Percentiles rank a stretch among this genome's conserved stretches.
These are phyloP conservation scores for Brassica juncea DNA, from an alignment of 345 rosid species.

Conservation along the genomic window DNA sequence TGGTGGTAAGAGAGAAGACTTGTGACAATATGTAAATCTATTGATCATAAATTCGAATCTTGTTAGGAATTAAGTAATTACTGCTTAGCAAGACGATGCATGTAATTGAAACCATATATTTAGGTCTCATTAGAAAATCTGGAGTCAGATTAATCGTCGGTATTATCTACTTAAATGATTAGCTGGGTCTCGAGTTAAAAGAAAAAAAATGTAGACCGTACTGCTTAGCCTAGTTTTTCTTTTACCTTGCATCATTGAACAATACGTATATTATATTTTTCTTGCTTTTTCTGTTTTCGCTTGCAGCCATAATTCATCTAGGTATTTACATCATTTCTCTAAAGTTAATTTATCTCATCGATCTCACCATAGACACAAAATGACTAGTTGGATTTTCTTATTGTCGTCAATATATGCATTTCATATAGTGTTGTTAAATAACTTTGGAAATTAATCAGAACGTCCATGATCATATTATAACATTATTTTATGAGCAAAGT, in stretches of 20 bases:
- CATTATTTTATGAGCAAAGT: neutral
- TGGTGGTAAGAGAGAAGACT: neutral
- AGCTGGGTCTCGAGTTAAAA: too few relatives aligned
- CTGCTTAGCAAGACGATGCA: too few relatives aligned
- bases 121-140: too few relatives aligned
- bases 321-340: neutral
- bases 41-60: neutral
- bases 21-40: neutral
- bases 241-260: conserved; percentile 2
- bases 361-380: neutral
- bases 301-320: neutral
- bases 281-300: neutral
- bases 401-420: conserved; percentile 3
- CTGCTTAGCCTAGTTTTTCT: neutral
- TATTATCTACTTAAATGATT: too few relatives aligned
- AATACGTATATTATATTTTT: neutral
- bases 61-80: neutral
- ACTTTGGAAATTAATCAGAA: neutral
- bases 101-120: too few relatives aligned
- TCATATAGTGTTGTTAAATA: neutral
- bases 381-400: neutral
- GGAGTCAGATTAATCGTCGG: too few relatives aligned
- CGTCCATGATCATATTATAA: neutral
- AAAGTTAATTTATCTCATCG: neutral
- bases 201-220: neutral